Conservation (phyloP, 345 rosid species). For the Rhizophora apiculata region DNA sequence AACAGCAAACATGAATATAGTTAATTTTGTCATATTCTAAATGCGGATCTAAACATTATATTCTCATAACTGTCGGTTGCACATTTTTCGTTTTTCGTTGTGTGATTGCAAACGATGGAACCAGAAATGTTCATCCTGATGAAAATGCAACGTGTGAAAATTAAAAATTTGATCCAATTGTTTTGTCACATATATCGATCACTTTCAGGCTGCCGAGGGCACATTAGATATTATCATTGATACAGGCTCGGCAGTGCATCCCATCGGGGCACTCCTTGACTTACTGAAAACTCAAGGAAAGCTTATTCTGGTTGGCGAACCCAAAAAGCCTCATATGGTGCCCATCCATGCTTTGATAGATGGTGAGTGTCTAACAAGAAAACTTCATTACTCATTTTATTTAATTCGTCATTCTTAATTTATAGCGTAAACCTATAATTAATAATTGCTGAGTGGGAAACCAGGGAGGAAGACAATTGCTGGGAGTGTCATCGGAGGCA, state of each 20-base stretch:
- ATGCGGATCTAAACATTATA: too few species aligned
- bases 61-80: not conserved
- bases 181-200: not conserved
- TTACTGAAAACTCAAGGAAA: conserved; percentile 27
- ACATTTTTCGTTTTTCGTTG: not conserved
- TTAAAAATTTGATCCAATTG: not conserved
- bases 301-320: conserved; percentile 19
- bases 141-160: too few species aligned
- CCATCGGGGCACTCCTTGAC: conserved; percentile 15
- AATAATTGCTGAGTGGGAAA: not conserved
- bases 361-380: not conserved
- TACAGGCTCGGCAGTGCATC: conserved; percentile 20
- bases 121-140: too few species aligned
- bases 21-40: too few species aligned
- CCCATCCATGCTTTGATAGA: not conserved
- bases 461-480: conserved; percentile 22
- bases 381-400: too few species aligned
- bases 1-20: too few species aligned
- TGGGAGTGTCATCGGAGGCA: conserved; percentile 18
- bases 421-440: too few species aligned
- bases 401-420: too few species aligned
- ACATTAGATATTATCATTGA: conserved; percentile 34
- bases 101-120: too few species aligned
- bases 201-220: conserved; percentile 24
- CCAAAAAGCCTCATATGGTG: conserved; percentile 2